Evolutionary conservation across 805 yeast species (phyloP).

Genomic region (Diddensiella caesifluorescens): DNA sequence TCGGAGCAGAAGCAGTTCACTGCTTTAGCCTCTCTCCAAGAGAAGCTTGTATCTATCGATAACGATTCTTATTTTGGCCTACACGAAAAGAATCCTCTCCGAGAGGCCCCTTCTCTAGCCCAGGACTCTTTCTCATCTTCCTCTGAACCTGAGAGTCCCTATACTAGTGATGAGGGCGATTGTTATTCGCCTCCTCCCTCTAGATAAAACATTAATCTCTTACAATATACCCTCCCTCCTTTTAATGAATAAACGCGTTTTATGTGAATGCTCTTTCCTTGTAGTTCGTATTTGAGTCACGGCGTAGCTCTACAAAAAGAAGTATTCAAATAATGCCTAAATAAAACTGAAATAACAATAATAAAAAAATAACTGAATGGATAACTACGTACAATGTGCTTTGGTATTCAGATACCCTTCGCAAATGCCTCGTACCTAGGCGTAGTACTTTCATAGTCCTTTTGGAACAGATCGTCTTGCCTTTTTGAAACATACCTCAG

Average conservation of each 20-base stretch:
- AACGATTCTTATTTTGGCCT: constrained; percentile 31
- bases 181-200: constrained; percentile 14
- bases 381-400: background rate
- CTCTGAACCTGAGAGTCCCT: constrained; percentile 7
- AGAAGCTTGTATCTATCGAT: constrained; percentile 28
- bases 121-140: constrained; percentile 10
- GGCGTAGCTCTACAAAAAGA: no score
- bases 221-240: no score
- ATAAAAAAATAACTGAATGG: background rate
- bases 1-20: constrained; percentile 27
- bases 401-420: constrained; percentile 16
- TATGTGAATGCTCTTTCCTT: no score
- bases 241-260: no score
- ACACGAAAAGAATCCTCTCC: no score
- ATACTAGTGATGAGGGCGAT: constrained; percentile 7
- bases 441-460: constrained; percentile 46
- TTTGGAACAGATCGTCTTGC: constrained; percentile 34
- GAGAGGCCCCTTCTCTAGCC: no score
- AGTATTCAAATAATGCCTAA: no score
- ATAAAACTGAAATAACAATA: background rate
- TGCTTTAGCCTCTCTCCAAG: constrained; percentile 19
- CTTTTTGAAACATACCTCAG: constrained; percentile 48
- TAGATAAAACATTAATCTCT: no score
- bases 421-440: constrained; percentile 42
- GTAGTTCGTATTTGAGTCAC: no score